phyloP scores from a whole-genome alignment of 805 yeast genomes.

The Yamadazyma paraphyllophila region DNA sequence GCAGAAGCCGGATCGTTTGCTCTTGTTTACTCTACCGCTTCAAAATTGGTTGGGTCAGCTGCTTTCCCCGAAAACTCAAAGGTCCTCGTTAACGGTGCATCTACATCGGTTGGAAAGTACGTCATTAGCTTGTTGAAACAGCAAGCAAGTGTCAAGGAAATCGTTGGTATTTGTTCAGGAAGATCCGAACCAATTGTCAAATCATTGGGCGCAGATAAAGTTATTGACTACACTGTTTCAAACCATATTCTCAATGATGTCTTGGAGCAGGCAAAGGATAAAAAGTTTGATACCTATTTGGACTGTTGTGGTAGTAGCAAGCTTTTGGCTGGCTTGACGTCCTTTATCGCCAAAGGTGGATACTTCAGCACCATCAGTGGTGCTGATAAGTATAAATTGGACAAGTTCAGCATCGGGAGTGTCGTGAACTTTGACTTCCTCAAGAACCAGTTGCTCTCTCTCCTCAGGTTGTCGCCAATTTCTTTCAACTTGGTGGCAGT shows the following conservation, averaged over 20 bases:
- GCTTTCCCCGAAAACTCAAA: slow-evolving; percentile 40
- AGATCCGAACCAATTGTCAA: slow-evolving; percentile 45
- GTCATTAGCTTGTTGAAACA: slow-evolving; percentile 55
- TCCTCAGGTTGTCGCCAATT: not conserved
- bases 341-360: slow-evolving; percentile 44
- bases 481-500: not conserved
- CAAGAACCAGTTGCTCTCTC: slow-evolving; percentile 2
- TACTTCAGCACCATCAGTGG: slow-evolving; percentile 60
- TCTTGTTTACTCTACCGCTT: slow-evolving; percentile 64
- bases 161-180: slow-evolving; percentile 58
- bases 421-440: slow-evolving; percentile 2
- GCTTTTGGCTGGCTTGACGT: slow-evolving; percentile 41
- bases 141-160: slow-evolving; percentile 38
- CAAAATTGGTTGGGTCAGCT: slow-evolving; percentile 29
- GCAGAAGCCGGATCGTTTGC: slow-evolving; percentile 68
- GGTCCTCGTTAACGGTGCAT: slow-evolving; percentile 70
- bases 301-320: slow-evolving; percentile 65
- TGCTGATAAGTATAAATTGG: slow-evolving; percentile 33
- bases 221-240: slow-evolving; percentile 55
- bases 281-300: slow-evolving; percentile 55
- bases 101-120: slow-evolving; percentile 64
- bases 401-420: not conserved
- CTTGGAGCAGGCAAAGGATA: slow-evolving; percentile 31
- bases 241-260: slow-evolving; percentile 29
- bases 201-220: slow-evolving; percentile 55